phyloP scores from a whole-genome alignment of 805 yeast genomes.

The Blastobotrys muscicola region DNA sequence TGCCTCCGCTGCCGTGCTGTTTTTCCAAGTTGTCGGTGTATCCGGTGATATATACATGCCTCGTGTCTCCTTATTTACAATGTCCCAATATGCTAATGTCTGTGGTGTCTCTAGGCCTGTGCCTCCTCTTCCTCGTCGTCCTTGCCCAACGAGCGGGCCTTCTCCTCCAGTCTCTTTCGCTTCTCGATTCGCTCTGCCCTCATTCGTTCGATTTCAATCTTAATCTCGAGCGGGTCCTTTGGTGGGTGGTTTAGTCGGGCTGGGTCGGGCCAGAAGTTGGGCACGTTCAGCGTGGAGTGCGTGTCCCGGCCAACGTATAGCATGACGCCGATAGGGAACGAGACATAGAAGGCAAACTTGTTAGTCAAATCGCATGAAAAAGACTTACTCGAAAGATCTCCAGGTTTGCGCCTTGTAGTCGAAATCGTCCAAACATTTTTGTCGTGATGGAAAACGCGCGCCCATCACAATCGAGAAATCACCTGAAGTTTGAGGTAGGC shows the following conservation, averaged over 20 bases:
- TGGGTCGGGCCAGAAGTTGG: conserved; percentile 97
- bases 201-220: conserved; percentile 85
- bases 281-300: conserved; percentile 77
- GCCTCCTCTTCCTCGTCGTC: conserved; percentile 24
- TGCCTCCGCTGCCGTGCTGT: background rate
- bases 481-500: too few relatives aligned
- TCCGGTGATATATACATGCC: background rate
- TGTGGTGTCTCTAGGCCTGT: background rate
- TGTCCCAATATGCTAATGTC: background rate
- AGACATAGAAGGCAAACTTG: conserved; percentile 55
- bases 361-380: too few relatives aligned
- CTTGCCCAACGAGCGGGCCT: conserved; percentile 58
- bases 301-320: conserved; percentile 87
- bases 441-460: background rate
- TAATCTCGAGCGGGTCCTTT: conserved; percentile 83
- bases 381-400: conserved; percentile 17
- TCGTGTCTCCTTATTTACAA: background rate
- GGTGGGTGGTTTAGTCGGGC: conserved; percentile 84
- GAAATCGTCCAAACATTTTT: conserved; percentile 6
- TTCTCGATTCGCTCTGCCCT: conserved; percentile 65
- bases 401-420: conserved; percentile 16
- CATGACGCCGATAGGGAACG: conserved; percentile 88
- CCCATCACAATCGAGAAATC: too few relatives aligned
- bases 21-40: background rate
- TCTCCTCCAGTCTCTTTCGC: conserved; percentile 62